Conservation (phyloP, 2,329 filamentous ascomycete species). For the Claviceps spartinae region DNA sequence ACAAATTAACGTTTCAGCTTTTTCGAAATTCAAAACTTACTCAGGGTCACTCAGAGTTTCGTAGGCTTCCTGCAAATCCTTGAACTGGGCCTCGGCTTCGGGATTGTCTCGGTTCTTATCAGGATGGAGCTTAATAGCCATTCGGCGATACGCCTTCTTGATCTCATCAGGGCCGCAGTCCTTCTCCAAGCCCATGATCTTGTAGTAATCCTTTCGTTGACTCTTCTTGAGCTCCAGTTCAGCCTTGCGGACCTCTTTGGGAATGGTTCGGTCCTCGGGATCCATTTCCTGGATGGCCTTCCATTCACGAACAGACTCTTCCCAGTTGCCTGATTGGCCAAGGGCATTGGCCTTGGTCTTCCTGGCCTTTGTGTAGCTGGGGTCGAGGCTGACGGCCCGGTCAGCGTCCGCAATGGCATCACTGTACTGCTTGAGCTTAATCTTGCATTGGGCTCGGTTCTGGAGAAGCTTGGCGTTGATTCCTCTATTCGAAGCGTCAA, state of each 20-base stretch:
- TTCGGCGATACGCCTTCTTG: constrained; percentile 93
- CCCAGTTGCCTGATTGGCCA: constrained; percentile 78
- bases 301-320: constrained; percentile 78
- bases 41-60: constrained; percentile 89
- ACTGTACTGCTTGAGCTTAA: constrained; percentile 72
- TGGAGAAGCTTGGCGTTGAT: constrained; percentile 92
- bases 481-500: constrained; percentile 79
- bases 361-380: constrained; percentile 75
- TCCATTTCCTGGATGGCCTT: constrained; percentile 76
- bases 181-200: constrained; percentile 83
- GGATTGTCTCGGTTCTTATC: constrained; percentile 92
- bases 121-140: constrained; percentile 87
- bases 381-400: constrained; percentile 67
- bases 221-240: constrained; percentile 97
- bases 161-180: constrained; percentile 72
- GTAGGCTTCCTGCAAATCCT: constrained; percentile 95
- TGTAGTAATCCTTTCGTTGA: constrained; percentile 96
- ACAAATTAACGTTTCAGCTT: background rate
- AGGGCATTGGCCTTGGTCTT: constrained; percentile 89
- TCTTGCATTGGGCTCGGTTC: constrained; percentile 78
- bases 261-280: constrained; percentile 65
- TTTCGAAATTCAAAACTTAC: constrained; percentile 37
- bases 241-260: constrained; percentile 75
- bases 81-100: constrained; percentile 80
- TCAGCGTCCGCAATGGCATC: constrained; percentile 78